These are phyloP conservation scores for Phialemoniopsis sp. DNA, from an alignment of 2,329 filamentous ascomycete species.

Conservation along the genomic window DNA sequence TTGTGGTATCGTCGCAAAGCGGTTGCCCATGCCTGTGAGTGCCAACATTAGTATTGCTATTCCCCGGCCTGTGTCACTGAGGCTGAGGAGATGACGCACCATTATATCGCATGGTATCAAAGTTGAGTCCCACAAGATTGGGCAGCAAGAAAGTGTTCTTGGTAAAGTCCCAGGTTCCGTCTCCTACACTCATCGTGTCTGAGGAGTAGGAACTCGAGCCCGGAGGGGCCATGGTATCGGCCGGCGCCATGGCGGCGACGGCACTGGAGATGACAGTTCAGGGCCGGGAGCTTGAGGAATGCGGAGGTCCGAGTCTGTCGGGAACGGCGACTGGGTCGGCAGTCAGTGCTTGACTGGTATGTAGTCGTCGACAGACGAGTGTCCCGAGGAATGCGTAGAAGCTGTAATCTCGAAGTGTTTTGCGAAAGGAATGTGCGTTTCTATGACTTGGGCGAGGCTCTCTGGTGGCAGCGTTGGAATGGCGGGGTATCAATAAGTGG, in stretches of 20 bases:
- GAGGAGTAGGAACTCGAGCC: constrained; percentile 72
- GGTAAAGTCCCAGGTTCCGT: constrained; percentile 78
- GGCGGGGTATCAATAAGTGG: too few relatives aligned
- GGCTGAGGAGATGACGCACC: constrained; percentile 41
- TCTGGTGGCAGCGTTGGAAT: too few relatives aligned
- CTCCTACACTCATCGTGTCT: constrained; percentile 71
- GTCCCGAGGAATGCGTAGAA: too few relatives aligned
- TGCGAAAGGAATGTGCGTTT: too few relatives aligned
- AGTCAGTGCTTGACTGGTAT: too few relatives aligned
- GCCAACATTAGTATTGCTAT: constrained; percentile 6
- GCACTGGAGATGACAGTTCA: constrained; percentile 2
- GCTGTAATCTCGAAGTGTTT: too few relatives aligned
- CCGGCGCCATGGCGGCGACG: constrained; percentile 56
- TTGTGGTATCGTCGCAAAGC: constrained; percentile 63
- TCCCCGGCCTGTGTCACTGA: not conserved
- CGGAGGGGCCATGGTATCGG: constrained; percentile 59
- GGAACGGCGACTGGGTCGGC: too few relatives aligned
- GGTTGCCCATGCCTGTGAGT: constrained; percentile 70
- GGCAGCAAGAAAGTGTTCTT: constrained; percentile 76
- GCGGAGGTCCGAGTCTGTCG: not conserved
- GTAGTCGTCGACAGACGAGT: too few relatives aligned
- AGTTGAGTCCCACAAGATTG: constrained; percentile 71
- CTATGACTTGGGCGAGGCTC: too few relatives aligned
- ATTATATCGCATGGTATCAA: constrained; percentile 81
- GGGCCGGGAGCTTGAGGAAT: constrained; percentile 1